Base-by-base conservation (phyloP, 768 basidiomycete species). In the Calocybe indica region DNA sequence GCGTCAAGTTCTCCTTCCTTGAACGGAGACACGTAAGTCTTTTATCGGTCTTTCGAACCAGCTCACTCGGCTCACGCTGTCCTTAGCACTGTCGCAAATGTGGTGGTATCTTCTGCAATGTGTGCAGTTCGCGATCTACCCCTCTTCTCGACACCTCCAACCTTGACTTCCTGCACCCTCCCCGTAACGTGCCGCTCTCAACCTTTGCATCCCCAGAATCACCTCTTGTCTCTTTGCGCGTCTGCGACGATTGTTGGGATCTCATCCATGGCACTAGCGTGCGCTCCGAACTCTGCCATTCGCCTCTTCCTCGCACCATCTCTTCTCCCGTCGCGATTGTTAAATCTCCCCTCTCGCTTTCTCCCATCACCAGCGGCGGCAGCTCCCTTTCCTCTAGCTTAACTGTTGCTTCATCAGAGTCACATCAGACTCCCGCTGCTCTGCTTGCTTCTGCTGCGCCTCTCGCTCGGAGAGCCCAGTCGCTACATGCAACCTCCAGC, bases 31-130 rank as follows among this genome's bases (percentile, higher is more conserved):
- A 91, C 60, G 84, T 86, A 59, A 57, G 83, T 74, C 11, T 51
- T 40, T 32, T 32, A n/a, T 47, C 46, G 34, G 22, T 22, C 37
- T 30, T 42, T 14, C 47, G 43, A 32, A n/a, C 31, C 47, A 12
- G 42, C 29, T 30, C 28, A 8, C 14, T 49, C 40, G 57, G 64
- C 52, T 57, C 56, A 53, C 58, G 48, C 52, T 46, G 45, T 43
- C 51, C 46, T 36, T 59, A 86, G 83, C 88, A 91, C 51, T 91
- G 88, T 64, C 78, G 88, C 62, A 90, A 89, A 61, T 90, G 88
- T 54, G 88, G 88, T 43, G 86, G 85, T 52, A 68, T 90, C 30
- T 89, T 82, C 61, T 91, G 88, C 65, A 62, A 63, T 41, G 62
- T 73, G 5, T 90, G 88, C 61, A 76, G 81, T 1, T 66, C 75